A percentile compares a stretch with the other conserved stretches of the same genome.
Conservation (phyloP, 2,329 filamentous ascomycete species). For the Talaromyces verruculosus region DNA sequence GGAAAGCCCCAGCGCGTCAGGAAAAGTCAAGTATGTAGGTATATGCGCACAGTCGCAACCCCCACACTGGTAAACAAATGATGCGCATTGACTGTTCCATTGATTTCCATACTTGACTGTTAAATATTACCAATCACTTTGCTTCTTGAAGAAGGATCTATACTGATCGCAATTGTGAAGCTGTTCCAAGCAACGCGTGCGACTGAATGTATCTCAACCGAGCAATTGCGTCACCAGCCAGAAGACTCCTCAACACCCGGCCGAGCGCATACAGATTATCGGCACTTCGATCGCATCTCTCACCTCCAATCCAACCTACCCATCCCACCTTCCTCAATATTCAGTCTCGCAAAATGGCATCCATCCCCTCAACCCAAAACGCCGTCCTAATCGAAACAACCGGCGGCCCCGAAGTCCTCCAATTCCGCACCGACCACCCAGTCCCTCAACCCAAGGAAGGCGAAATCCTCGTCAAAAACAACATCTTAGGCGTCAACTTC, state of each 20-base stretch:
- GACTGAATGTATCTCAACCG: slow-evolving; percentile 17
- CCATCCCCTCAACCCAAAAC: slow-evolving; percentile 66
- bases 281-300: slow-evolving; percentile 16
- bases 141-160: not conserved
- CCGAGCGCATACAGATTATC: slow-evolving; percentile 10
- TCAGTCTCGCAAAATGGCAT: slow-evolving; percentile 28
- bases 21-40: too few relatives aligned
- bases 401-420: slow-evolving; percentile 69
- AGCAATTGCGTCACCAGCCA: slow-evolving; percentile 13
- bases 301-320: not conserved
- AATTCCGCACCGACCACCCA: slow-evolving; percentile 68
- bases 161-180: not conserved
- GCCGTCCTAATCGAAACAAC: slow-evolving; percentile 70
- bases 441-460: slow-evolving; percentile 68
- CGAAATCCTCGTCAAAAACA: slow-evolving; percentile 77
- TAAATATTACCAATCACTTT: not conserved
- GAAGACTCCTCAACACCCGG: slow-evolving; percentile 7
- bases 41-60: not conserved
- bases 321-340: not conserved
- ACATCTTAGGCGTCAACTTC: slow-evolving; percentile 78
- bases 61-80: not conserved
- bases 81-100: not conserved
- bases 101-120: not conserved
- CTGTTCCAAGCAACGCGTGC: not conserved
- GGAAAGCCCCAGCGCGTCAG: too few relatives aligned